phyloP scores from a whole-genome alignment of 2,329 filamentous ascomycete genomes.

The Clonostachys rosea region DNA sequence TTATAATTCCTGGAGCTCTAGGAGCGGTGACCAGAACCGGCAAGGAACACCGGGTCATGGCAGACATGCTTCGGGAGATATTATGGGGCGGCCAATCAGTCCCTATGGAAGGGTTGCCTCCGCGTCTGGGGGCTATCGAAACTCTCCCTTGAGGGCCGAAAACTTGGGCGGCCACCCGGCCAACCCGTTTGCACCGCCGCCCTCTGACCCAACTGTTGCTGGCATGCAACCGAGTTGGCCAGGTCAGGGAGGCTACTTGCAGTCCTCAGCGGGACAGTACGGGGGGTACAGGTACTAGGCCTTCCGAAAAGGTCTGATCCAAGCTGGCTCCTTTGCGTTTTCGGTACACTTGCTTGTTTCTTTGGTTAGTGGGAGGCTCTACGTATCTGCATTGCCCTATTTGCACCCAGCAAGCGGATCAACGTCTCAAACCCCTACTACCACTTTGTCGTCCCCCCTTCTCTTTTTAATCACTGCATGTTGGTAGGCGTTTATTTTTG shows the following conservation, averaged over 20 bases:
- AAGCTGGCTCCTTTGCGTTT: too few relatives aligned
- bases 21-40: constrained; percentile 26
- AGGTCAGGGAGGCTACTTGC: constrained; percentile 18
- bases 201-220: constrained; percentile 11
- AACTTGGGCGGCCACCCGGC: constrained; percentile 11
- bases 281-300: constrained; percentile 25
- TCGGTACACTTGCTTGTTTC: too few relatives aligned
- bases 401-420: too few relatives aligned
- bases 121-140: constrained; percentile 39
- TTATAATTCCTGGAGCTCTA: constrained; percentile 48
- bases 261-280: constrained; percentile 25
- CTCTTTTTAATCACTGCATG: too few relatives aligned
- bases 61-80: constrained; percentile 37
- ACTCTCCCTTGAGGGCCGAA: constrained; percentile 46
- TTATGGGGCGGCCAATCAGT: constrained; percentile 36
- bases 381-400: too few relatives aligned
- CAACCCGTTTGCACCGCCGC: constrained; percentile 19
- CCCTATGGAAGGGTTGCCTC: constrained; percentile 39
- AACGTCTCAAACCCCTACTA: too few relatives aligned
- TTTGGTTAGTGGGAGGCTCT: too few relatives aligned
- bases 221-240: constrained; percentile 18
- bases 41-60: constrained; percentile 26
- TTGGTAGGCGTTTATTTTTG: too few relatives aligned
- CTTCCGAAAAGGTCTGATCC: not conserved
- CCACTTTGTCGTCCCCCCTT: not conserved